Evolutionary conservation across 495 filamentous ascomycete genomes (phyloP), one percentile per base, ranked within the genome.

Genomic region (Tuber microsphaerosporum): DNA sequence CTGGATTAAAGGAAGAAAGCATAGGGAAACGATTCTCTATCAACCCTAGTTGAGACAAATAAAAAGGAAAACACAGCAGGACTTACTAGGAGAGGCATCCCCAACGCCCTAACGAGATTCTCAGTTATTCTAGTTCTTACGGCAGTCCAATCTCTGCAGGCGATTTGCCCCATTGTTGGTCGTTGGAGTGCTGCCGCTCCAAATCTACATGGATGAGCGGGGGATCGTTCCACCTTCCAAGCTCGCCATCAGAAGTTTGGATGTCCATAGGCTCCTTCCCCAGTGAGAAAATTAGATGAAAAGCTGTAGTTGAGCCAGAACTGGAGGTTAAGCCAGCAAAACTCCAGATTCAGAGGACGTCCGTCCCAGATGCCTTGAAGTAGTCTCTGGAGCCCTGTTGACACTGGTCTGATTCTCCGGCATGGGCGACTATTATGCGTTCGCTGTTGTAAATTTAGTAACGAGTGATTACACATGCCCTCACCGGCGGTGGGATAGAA

Each of bases 361-460:
- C 90, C 73, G 92, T 86, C 2, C 89, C 90, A 19, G 90, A 75
- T 14, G 73, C 75, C 69, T 87, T 82, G 72, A 88, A 82, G 77
- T 89, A 9, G 42, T 84, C 20, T 87, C 79, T 45, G 89, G 84
- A n/a, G 86, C 86, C 1, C 82, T 82, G 76, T 91, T 89, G 16
- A 92, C 88, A 80, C 92, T 90, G n/a, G 81, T 84, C 76, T 88
- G 86, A 81, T 88, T 89, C 31, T 85, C 88, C 37, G 92, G 86
- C 85, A 92, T 92, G 26, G 87, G 85, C 76, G 92, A 88, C 91
- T 90, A 94, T 86, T 93, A 93, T 69, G 88, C 84, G 83, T 94
- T 93, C 71, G 69, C 75, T 74, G 72, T 51, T 4, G 26, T 31
- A 20, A 46, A 10, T 17, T 34, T 75, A 34, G 26, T 43, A 77